Evolutionary conservation across 176 grass and related monocot species (phyloP).

Genomic region (Oryza meyeriana): DNA sequence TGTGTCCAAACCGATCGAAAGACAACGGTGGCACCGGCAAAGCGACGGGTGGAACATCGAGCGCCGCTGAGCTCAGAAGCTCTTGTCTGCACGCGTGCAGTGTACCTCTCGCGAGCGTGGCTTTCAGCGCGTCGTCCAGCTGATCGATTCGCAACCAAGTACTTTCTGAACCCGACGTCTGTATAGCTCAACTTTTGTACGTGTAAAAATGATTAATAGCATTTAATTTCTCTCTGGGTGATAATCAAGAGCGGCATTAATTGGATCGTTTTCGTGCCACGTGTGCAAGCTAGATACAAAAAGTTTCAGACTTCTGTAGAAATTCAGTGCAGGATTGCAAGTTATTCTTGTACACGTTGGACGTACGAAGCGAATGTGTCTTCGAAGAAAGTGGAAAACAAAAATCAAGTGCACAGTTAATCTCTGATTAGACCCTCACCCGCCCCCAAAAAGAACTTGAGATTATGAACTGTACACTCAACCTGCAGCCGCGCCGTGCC

Average conservation of each 20-base stretch:
- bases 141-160: not conserved
- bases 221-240: not conserved
- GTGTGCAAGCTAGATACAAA: not conserved
- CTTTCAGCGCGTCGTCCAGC: not conserved
- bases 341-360: not conserved
- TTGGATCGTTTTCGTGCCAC: not conserved
- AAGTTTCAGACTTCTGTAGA: not conserved
- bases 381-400: too few species aligned
- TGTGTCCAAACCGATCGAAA: not conserved
- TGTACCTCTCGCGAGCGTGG: not conserved
- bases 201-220: not conserved
- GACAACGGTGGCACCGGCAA: not conserved
- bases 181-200: not conserved
- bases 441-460: too few species aligned
- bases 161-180: not conserved
- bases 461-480: too few species aligned
- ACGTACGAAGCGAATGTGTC: too few species aligned
- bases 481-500: too few species aligned
- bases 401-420: too few species aligned
- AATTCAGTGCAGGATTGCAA: not conserved
- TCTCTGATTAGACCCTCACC: too few species aligned
- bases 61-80: not conserved
- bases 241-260: not conserved
- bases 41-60: not conserved
- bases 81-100: not conserved